These are phyloP conservation scores for Ascomycota sp. DNA, from an alignment of 2,329 filamentous ascomycete species.

Conservation along the genomic window DNA sequence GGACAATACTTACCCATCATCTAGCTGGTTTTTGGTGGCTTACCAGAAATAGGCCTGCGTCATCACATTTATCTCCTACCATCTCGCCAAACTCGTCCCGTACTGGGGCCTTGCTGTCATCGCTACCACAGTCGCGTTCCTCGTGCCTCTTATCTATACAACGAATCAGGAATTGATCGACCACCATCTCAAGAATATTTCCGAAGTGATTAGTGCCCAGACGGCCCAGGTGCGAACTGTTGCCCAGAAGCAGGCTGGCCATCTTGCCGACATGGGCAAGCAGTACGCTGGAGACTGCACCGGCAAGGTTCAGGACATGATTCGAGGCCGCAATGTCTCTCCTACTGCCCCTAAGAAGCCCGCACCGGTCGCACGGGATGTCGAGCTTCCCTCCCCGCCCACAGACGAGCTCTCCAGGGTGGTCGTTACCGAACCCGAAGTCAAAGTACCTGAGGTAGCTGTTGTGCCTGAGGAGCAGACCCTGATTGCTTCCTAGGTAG, in stretches of 20 bases:
- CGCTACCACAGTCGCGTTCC: conserved; percentile 36
- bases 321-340: conserved; percentile 27
- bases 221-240: conserved; percentile 40
- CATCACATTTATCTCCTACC: conserved; percentile 44
- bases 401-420: conserved; percentile 13
- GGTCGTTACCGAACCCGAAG: conserved; percentile 5
- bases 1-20: conserved; percentile 9
- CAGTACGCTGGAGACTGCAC: conserved; percentile 49
- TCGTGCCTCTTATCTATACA: conserved; percentile 42
- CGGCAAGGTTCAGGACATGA: conserved; percentile 43
- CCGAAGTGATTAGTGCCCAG: conserved; percentile 38
- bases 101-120: conserved; percentile 48
- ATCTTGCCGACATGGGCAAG: conserved; percentile 43
- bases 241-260: conserved; percentile 42
- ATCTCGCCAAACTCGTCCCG: conserved; percentile 47
- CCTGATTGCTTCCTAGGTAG: conserved; percentile 10
- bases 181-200: conserved; percentile 34
- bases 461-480: conserved; percentile 10
- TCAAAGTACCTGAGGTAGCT: conserved; percentile 8
- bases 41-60: conserved; percentile 28
- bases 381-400: conserved; percentile 16
- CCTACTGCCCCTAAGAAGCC: conserved; percentile 17
- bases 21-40: conserved; percentile 2
- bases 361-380: conserved; percentile 7
- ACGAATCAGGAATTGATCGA: conserved; percentile 53